phyloP scores from a whole-genome alignment of 1,139 yeast genomes.

The Yamadazyma epiphylla region DNA sequence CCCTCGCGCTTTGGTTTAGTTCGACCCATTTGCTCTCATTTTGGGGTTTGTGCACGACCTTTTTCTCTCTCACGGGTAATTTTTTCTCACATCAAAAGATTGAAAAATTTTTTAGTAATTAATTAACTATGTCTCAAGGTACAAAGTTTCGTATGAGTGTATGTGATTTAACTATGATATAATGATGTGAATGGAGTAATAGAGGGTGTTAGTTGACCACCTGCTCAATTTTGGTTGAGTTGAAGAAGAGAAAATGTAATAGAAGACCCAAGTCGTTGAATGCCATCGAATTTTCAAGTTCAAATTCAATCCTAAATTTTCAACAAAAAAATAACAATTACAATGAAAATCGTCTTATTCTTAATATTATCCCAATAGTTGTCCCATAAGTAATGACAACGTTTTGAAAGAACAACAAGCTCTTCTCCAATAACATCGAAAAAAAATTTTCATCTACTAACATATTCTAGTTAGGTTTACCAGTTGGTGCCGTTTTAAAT shows the following conservation, averaged over 20 bases:
- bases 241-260: too few species aligned
- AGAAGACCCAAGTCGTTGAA: too few species aligned
- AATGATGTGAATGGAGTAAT: too few species aligned
- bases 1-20: background rate
- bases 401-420: too few species aligned
- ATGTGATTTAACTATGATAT: constrained; percentile 44
- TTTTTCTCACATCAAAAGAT: background rate
- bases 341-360: background rate
- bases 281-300: too few species aligned
- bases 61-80: background rate
- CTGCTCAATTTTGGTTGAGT: too few species aligned
- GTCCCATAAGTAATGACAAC: too few species aligned
- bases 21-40: too few species aligned
- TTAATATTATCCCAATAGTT: background rate
- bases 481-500: constrained; percentile 99
- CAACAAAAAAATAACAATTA: too few species aligned
- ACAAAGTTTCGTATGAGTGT: constrained; percentile 99
- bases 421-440: too few species aligned
- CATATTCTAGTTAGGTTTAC: constrained; percentile 75
- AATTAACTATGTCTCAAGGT: constrained; percentile 65
- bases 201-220: too few species aligned
- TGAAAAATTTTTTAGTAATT: background rate
- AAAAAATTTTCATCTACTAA: constrained; percentile 14
- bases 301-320: too few species aligned
- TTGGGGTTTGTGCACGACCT: background rate